These are phyloP conservation scores for Penicillium silybi DNA, from an alignment of 495 filamentous ascomycete genomes.

Conservation along the genomic window DNA sequence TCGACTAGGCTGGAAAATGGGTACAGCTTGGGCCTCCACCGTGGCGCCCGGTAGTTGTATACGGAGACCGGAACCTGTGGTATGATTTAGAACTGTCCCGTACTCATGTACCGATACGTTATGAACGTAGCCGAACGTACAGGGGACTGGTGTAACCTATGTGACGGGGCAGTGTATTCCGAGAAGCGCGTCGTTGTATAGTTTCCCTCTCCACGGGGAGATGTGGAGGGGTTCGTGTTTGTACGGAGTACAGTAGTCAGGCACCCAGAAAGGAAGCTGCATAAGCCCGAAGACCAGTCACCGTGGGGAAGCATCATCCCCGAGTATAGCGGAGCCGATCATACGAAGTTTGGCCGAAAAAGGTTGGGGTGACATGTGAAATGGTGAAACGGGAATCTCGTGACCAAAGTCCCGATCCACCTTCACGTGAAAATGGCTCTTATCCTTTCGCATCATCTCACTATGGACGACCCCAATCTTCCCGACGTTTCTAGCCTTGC, in stretches of 20 bases:
- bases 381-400: no score
- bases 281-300: no score
- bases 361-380: background rate
- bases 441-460: background rate
- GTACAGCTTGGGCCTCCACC: background rate
- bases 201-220: background rate
- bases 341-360: background rate
- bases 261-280: background rate
- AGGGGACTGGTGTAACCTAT: background rate
- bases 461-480: background rate
- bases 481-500: background rate
- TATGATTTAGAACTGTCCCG: background rate
- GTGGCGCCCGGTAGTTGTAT: background rate
- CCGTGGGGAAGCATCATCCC: no score
- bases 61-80: background rate
- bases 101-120: no score
- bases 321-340: background rate
- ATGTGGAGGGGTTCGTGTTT: background rate
- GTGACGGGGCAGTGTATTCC: background rate
- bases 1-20: background rate
- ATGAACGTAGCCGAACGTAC: background rate
- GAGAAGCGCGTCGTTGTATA: background rate
- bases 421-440: background rate
- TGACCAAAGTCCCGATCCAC: background rate
- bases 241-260: no score